Evolutionary conservation across 176 grass and related monocot species (phyloP), one percentile per base, ranked within the genome.

Genomic region (Olyra latifolia): DNA sequence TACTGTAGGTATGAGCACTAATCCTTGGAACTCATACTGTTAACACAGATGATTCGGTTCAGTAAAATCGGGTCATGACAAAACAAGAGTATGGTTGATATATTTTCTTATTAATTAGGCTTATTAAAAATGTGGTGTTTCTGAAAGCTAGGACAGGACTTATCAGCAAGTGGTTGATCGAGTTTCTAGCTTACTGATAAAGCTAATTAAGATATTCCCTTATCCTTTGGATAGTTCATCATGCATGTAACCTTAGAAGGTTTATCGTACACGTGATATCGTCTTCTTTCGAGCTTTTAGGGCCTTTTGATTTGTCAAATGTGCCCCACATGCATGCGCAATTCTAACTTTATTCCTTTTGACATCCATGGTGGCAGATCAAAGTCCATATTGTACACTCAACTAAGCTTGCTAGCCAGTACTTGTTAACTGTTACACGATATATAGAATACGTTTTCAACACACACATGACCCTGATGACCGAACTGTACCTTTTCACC

Each of bases 381-480:
- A 24, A 67, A 46, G 42, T 71, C 14, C 15, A 49, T 71, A 19
- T 25, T 50, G 7, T 20, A 12, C 27, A 72, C 45, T 32, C 24
- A 46, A 24, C 12, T 47, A 28, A 35, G 32, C 32, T 35, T 35
- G 13, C 42, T 69, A 47, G 22, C 11, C 4, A 48, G 20, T 25
- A 19, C 23, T 4, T 40, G 6, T n/a, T n/a, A n/a, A n/a, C n/a
- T n/a, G n/a, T 8, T 32, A 28, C 1, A 29, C 29, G 15, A 8
- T 47, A 32, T 15, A n/a, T 1, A 41, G 10, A n/a, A 7, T 62
- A 67, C 76, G 54, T 54, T 54, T 72, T 82, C 55, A 48, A 59
- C 65, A 27, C 55, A 62, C 54, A 40, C 40, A 40, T 72, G 80
- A 77, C 69, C 38, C 15, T 32, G 65, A 59, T 55, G 52, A 23